Percentiles rank a stretch among this genome's conserved stretches.
phyloP scores from a whole-genome alignment of 352 stramenopile species.

The Pythium angustatum region DNA sequence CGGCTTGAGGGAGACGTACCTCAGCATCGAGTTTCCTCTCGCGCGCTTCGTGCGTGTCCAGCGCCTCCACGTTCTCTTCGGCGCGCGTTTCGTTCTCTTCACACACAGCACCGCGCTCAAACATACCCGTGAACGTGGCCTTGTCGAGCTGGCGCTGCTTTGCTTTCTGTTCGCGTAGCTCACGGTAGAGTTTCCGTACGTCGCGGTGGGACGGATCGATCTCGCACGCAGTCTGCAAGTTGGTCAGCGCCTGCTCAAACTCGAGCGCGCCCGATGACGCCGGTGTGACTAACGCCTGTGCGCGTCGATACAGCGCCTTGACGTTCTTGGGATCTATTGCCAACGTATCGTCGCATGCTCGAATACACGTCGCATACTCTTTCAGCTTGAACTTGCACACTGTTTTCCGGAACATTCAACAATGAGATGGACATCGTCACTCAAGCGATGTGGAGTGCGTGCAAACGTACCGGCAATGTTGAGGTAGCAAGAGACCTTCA shows the following conservation, averaged over 20 bases:
- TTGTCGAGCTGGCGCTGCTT: constrained; percentile 70
- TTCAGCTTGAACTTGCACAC: constrained; percentile 81
- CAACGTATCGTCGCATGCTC: constrained; percentile 70
- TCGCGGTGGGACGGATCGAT: constrained; percentile 63
- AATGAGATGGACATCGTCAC: background rate
- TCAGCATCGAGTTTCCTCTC: constrained; percentile 60
- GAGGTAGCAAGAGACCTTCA: constrained; percentile 76
- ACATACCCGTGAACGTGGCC: constrained; percentile 84
- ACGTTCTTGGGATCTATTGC: constrained; percentile 59
- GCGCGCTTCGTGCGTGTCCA: constrained; percentile 29
- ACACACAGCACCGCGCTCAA: constrained; percentile 69
- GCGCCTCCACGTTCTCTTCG: constrained; percentile 5
- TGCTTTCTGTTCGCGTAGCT: constrained; percentile 63
- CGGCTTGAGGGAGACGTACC: constrained; percentile 34
- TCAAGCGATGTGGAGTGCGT: background rate
- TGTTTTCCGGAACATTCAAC: constrained; percentile 27
- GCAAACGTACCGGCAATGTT: constrained; percentile 68
- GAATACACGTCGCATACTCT: constrained; percentile 59
- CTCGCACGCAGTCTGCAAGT: constrained; percentile 66
- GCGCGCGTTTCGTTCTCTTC: constrained; percentile 29
- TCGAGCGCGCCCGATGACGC: constrained; percentile 72
- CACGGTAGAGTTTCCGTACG: constrained; percentile 64
- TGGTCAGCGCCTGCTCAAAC: constrained; percentile 71
- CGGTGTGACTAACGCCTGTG: constrained; percentile 74
- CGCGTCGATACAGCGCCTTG: constrained; percentile 80